Base-by-base conservation (phyloP, 257 asterid genomes). In the Orobanche coerulescens region DNA sequence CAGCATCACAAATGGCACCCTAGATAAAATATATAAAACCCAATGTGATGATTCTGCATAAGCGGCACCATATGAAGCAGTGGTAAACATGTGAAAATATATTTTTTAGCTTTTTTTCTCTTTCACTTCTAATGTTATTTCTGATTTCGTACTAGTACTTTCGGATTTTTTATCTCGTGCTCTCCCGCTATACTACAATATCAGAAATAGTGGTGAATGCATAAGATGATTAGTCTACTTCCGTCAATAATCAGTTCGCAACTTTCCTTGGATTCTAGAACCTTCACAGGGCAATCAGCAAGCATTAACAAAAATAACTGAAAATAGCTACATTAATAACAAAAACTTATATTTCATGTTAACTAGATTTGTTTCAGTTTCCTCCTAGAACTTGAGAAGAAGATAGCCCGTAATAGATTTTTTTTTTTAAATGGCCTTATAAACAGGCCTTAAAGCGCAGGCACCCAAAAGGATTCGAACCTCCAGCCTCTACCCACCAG, bases 1-100 rank as follows among this genome's bases (percentile, higher is more conserved):
- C 71, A 31, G 64, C 64, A 58, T 59, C 72, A 60, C 63, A 30
- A 71, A 39, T 26, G 24, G 74, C 50, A 67, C 77, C 89, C 98
- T 88, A 70, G 57, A 70, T 12, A 24, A 52, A 49, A 20, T 62
- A 26, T 31, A 22, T 18, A 18, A 16, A 58, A 53, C 31, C 36
- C 19, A 16, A 30, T 42, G 8, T 52, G 44, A 58, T 8, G 60
- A 58, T 30, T 44, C 25, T 22, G 34, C 58, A 47, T 6, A 55
- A 54, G 56, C 24, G 28, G 52, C 65, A 40, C 36, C 57, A 26
- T 5, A 23, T 23, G 25, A 56, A 22, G 53, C 47, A 44, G n/a
- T 49, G 37, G 24, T 42, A 8, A 24, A 59, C 56, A 51, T 12
- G 30, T 47, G 36, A 58, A 11, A 26, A 22, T 53, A 52, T 31